Evolutionary conservation across 345 rosid genomes (phyloP), one percentile per base, ranked within the genome.

Genomic region (Barbarea vulgaris): DNA sequence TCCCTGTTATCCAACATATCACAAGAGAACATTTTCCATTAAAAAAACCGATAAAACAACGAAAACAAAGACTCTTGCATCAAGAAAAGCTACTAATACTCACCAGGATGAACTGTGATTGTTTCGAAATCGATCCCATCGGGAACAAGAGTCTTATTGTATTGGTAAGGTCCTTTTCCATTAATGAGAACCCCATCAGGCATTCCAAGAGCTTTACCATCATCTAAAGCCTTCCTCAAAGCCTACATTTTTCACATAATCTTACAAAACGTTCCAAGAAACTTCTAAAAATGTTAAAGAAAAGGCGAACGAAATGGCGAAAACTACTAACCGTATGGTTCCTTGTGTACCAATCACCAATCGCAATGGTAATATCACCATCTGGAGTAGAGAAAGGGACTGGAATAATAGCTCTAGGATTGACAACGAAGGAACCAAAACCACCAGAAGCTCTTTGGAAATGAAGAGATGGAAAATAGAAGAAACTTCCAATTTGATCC

Each of bases 401-500:
- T 9, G 97, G 87, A 67, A 96, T 96, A 72, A 96, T 37, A 2
- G 67, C 15, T 56, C 98, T 78, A 79, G 94, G 94, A 75, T 93
- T 96, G 58, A 96, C 83, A 37, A 96, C 62, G 70, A 96, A 86
- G 64, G 96, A 78, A 2, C 99, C 99, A 65, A 80, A 96, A 52
- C 99, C 99, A 76, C 99, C 97, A 9, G 97, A 73, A 17, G 99
- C 96, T 84, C 87, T 89, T 76, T 96, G 99, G 85, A 93, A 87
- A 83, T 96, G 71, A n/a, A 87, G 90, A 61, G 99, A 87, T 51
- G 99, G 99, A 84, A 96, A 96, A 85, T 96, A 96, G 78, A 86
- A 93, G 97, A 89, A 93, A 80, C 99, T 96, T 62, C 99, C 99
- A 74, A 96, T 73, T 75, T 96, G 99, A 73, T 96, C 99, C 79